Base-by-base conservation (phyloP, 768 basidiomycete species). In the Serendipita sp. region DNA sequence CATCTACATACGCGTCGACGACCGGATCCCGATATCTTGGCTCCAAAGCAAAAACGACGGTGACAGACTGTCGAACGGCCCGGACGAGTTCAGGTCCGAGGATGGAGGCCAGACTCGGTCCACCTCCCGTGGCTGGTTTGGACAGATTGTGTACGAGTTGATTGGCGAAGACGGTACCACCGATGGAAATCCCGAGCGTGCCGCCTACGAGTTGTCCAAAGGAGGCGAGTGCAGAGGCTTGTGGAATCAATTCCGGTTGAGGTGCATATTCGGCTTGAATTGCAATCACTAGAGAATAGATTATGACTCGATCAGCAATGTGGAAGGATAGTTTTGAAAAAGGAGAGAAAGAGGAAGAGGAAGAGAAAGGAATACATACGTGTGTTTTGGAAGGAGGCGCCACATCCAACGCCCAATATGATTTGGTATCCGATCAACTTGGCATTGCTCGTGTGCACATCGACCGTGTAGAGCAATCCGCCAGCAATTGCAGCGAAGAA, bases 341-440 rank as follows among this genome's bases (percentile, higher is more conserved):
- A n/a, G 48, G 48, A 52, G 18, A 16, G 5, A 52, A 32, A 52
- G 48, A 16, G 7, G 2, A 13, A 41, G 38, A 41, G 38, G 48
- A 35, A 32, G 10, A 7, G 23, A 60, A 32, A 35, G 56, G 34
- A 32, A 41, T 2, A 65, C 51, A 28, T 32, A 36, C 41, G 16
- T 10, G 70, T 67, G 66, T 75, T 76, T 69, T 76, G 76, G 63
- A 76, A 64, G 18, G 56, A 36, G 13, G 63, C 46, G 18, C 77
- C 78, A 62, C 77, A 69, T 28, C 78, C 77, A 18, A 74, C 65
- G 15, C 74, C 75, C 35, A 70, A 66, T 11, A 77, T 68, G 68
- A 75, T 75, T 67, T 79, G 77, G 68, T 68, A 77, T 1, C 77
- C 77, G 54, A 74, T 69, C 18, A 77, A 67, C 63, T 71, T 64